A percentile compares a stretch with the other conserved stretches of the same genome.
These are phyloP conservation scores for Tripidium arundinaceum DNA, from an alignment of 202 grass and related monocot genomes.

Conservation along the genomic window DNA sequence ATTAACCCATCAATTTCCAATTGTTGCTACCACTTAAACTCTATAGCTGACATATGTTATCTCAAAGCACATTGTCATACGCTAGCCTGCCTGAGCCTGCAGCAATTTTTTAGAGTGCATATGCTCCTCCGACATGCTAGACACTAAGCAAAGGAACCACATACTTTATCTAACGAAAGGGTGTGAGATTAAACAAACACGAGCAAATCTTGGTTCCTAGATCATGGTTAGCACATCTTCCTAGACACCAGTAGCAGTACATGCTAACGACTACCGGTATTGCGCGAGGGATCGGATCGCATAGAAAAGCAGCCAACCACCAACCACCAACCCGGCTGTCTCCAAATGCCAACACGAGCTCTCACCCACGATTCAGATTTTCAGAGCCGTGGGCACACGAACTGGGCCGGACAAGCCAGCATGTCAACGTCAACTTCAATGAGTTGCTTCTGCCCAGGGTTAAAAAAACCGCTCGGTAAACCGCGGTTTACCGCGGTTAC, in stretches of 20 bases:
- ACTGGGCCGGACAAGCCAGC: not conserved
- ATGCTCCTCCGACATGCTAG: slow-evolving; percentile 13
- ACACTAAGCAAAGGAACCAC: not conserved
- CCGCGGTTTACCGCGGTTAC: too few species aligned
- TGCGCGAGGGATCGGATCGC: not conserved
- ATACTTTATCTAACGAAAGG: not conserved
- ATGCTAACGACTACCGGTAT: slow-evolving; percentile 40
- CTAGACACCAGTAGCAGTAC: not conserved
- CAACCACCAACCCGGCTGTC: not conserved
- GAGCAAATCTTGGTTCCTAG: slow-evolving; percentile 21
- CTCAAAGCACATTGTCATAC: too few species aligned
- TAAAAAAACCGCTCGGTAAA: too few species aligned
- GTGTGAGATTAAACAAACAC: not conserved
- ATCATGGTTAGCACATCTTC: slow-evolving; percentile 31
- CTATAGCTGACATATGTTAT: too few species aligned
- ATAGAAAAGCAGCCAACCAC: not conserved
- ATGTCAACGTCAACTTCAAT: slow-evolving; percentile 16
- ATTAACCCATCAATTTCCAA: too few species aligned
- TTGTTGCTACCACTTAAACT: too few species aligned
- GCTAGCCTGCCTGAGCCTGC: not conserved
- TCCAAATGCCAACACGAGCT: slow-evolving; percentile 17
- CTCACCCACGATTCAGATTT: not conserved
- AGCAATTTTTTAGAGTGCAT: not conserved
- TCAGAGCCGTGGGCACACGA: slow-evolving; percentile 18
- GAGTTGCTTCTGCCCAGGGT: too few species aligned